Percentiles rank a stretch among this genome's conserved stretches.
Evolutionary conservation across 192 early-diverging fungal genomes (phyloP).

Genomic region (Chytriomyces confervae): DNA sequence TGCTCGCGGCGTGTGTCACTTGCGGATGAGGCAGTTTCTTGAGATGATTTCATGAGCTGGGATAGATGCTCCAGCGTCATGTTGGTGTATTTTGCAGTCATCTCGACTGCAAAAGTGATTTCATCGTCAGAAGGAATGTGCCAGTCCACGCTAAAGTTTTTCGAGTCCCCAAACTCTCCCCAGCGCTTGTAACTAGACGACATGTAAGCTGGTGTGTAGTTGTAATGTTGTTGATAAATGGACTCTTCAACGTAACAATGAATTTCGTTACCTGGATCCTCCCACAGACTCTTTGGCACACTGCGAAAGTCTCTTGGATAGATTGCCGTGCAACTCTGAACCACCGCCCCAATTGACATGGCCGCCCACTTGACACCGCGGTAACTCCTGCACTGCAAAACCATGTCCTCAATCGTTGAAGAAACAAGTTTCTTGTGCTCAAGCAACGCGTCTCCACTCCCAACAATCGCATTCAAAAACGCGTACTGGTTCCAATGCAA

Average conservation of each 20-base stretch:
- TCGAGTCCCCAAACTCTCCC: conserved; percentile 66
- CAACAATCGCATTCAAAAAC: conserved; percentile 55
- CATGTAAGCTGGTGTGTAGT: conserved; percentile 56
- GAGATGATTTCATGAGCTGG: conserved; percentile 1
- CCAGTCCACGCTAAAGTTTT: conserved; percentile 73
- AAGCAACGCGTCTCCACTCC: conserved; percentile 57
- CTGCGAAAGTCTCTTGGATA: conserved; percentile 68
- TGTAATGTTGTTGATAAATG: neutral
- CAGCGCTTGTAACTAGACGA: conserved; percentile 75
- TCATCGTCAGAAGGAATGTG: conserved; percentile 75
- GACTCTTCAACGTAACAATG: neutral
- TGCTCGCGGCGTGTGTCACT: conserved; percentile 22
- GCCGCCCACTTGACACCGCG: conserved; percentile 76
- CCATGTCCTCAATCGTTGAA: conserved; percentile 27
- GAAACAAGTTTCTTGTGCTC: conserved; percentile 47
- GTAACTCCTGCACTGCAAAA: conserved; percentile 58
- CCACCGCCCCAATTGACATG: conserved; percentile 58
- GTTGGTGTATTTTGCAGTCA: conserved; percentile 56
- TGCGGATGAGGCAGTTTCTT: neutral
- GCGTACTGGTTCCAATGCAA: conserved; percentile 83
- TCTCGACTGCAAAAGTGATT: conserved; percentile 67
- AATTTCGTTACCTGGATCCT: conserved; percentile 46
- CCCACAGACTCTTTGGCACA: conserved; percentile 59
- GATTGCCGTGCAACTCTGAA: conserved; percentile 54
- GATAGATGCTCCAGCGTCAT: conserved; percentile 22